These are phyloP conservation scores for Aspergillus calidoustus DNA, from an alignment of 2,329 filamentous ascomycete species.

Conservation along the genomic window DNA sequence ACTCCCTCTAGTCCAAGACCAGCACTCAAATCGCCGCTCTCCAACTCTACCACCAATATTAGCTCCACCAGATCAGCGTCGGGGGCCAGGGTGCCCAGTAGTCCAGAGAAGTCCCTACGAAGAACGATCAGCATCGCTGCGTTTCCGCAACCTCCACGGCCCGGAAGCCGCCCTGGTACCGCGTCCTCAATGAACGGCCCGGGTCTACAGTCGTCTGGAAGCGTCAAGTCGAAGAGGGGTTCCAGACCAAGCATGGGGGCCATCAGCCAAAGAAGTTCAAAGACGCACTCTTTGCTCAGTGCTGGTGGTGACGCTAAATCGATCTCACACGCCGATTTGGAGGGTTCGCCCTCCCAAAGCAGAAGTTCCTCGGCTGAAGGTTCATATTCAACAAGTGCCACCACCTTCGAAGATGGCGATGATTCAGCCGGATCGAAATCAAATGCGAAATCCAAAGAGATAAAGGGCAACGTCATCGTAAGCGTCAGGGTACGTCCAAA, in stretches of 20 bases:
- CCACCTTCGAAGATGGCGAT: slow-evolving; percentile 79
- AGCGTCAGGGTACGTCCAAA: slow-evolving; percentile 94
- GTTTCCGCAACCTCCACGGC: slow-evolving; percentile 86
- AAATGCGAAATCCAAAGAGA: slow-evolving; percentile 60
- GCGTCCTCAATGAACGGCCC: slow-evolving; percentile 50
- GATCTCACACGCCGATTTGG: slow-evolving; percentile 68
- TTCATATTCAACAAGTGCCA: slow-evolving; percentile 88
- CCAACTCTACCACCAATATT: slow-evolving; percentile 56
- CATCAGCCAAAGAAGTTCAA: slow-evolving; percentile 54
- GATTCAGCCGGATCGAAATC: slow-evolving; percentile 54
- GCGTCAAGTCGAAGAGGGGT: slow-evolving; percentile 57
- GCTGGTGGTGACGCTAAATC: slow-evolving; percentile 78
- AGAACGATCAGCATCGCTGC: slow-evolving; percentile 93
- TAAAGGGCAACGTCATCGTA: slow-evolving; percentile 93
- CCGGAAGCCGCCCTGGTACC: slow-evolving; percentile 67
- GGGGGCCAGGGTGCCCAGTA: slow-evolving; percentile 56
- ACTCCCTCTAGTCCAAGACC: slow-evolving; percentile 63
- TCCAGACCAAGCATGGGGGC: slow-evolving; percentile 62
- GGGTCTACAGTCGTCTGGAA: slow-evolving; percentile 34
- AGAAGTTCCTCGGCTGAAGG: slow-evolving; percentile 90
- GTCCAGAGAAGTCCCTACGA: slow-evolving; percentile 71
- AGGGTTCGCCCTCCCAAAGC: slow-evolving; percentile 85
- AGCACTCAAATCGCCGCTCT: slow-evolving; percentile 53
- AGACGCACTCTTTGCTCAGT: slow-evolving; percentile 76
- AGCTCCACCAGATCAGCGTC: slow-evolving; percentile 62